Conservation (phyloP, 148 eudicot species). For the Dysphania ambrosioides region DNA sequence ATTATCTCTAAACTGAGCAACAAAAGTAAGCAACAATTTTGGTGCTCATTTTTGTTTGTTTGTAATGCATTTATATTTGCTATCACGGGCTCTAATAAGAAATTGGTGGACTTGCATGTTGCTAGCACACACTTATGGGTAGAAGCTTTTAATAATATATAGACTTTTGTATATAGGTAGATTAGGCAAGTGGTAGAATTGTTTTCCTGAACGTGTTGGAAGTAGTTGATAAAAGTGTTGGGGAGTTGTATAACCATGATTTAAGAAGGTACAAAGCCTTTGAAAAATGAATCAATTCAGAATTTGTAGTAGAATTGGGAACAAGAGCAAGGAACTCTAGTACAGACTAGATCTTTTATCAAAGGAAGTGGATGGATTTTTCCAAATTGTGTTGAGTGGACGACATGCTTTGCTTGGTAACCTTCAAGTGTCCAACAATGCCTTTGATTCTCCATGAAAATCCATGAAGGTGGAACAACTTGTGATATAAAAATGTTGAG, state of each 20-base stretch:
- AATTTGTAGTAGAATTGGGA: conserved; percentile 34
- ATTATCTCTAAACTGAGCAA: too few relatives aligned
- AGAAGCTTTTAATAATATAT: conserved; percentile 52
- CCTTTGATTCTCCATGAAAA: conserved; percentile 35
- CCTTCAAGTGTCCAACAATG: conserved; percentile 45
- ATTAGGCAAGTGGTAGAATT: conserved; percentile 39
- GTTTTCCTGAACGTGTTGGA: conserved; percentile 57
- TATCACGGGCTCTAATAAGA: conserved; percentile 52
- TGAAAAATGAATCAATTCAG: conserved; percentile 31
- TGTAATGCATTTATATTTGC: conserved; percentile 62
- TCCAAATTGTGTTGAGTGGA: conserved; percentile 64
- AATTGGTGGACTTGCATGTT: conserved; percentile 50
- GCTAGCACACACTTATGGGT: conserved; percentile 61
- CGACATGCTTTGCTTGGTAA: conserved; percentile 79
- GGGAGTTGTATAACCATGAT: conserved; percentile 43
- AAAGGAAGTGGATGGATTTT: conserved; percentile 71
- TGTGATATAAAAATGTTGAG: conserved; percentile 33
- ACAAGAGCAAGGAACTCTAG: conserved; percentile 43
- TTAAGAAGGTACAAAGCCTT: conserved; percentile 35
- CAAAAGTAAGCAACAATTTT: too few relatives aligned
- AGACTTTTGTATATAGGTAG: conserved; percentile 50
- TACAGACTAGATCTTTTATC: conserved; percentile 57
- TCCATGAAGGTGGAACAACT: too few relatives aligned
- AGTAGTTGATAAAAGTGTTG: conserved; percentile 44
- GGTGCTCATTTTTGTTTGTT: conserved; percentile 48